Conservation (phyloP, 495 filamentous ascomycete genomes). For the Penicillium angulare region DNA sequence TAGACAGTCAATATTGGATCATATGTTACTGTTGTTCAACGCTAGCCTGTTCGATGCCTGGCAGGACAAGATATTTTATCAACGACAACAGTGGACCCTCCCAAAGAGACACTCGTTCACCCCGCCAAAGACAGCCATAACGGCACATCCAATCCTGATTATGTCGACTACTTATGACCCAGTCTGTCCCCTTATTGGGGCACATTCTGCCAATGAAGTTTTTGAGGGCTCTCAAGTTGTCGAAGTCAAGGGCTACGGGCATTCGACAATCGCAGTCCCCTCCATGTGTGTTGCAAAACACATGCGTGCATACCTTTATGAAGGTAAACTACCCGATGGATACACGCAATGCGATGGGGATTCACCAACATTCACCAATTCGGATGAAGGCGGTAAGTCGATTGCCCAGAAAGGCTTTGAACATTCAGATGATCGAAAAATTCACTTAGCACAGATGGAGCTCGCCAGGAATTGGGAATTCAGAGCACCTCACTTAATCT, state of each 20-base stretch:
- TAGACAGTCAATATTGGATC: neutral
- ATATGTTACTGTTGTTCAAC: slow-evolving; percentile 9
- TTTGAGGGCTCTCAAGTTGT: slow-evolving; percentile 40
- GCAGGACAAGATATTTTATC: slow-evolving; percentile 26
- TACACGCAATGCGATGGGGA: slow-evolving; percentile 32
- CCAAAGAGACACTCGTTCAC: slow-evolving; percentile 37
- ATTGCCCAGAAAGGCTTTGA: slow-evolving; percentile 11
- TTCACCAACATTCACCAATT: slow-evolving; percentile 30
- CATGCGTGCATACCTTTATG: slow-evolving; percentile 34
- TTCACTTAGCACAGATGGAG: slow-evolving; percentile 10
- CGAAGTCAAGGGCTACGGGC: slow-evolving; percentile 44
- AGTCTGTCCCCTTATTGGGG: slow-evolving; percentile 41
- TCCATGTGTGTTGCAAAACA: slow-evolving; percentile 37
- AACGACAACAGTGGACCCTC: slow-evolving; percentile 37
- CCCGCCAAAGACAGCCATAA: slow-evolving; percentile 28
- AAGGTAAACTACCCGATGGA: slow-evolving; percentile 35
- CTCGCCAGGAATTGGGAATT: slow-evolving; percentile 8
- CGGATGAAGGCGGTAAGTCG: slow-evolving; percentile 8
- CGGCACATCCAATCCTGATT: slow-evolving; percentile 39
- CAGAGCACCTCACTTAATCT: too few relatives aligned
- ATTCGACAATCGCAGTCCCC: slow-evolving; percentile 39
- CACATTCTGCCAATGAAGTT: slow-evolving; percentile 32
- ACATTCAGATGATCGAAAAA: slow-evolving; percentile 9
- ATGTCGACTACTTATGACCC: slow-evolving; percentile 45
- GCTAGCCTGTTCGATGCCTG: slow-evolving; percentile 8